A percentile compares a stretch with the other conserved stretches of the same genome.
These are phyloP conservation scores for Cucurbita maxima DNA, from an alignment of 306 rosid genomes.

Conservation along the genomic window DNA sequence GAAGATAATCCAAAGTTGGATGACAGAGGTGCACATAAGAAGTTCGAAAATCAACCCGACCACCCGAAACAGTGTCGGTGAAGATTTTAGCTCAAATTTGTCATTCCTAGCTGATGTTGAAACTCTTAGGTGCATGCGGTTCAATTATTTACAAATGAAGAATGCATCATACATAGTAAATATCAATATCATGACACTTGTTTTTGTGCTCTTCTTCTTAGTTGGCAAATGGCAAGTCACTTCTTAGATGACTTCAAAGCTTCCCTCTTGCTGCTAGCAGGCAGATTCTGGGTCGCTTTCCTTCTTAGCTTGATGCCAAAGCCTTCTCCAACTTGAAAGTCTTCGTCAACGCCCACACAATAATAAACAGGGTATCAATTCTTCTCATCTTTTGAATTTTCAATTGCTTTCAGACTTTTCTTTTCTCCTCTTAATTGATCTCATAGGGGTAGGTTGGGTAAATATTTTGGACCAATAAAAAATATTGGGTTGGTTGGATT, in stretches of 20 bases:
- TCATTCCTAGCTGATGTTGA: neutral
- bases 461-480: too few relatives aligned
- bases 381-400: neutral
- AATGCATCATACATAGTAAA: neutral
- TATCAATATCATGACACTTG: neutral
- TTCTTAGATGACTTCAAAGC: constrained; percentile 1
- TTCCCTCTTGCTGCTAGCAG: neutral
- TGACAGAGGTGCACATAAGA: too few relatives aligned
- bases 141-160: neutral
- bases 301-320: neutral
- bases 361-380: neutral
- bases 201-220: neutral
- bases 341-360: neutral
- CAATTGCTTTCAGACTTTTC: neutral
- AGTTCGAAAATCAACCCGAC: neutral
- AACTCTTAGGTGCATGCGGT: neutral
- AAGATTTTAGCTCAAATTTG: too few relatives aligned
- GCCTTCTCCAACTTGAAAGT: neutral
- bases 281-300: neutral
- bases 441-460: too few relatives aligned
- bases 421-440: neutral
- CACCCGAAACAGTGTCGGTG: neutral
- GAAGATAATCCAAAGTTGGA: too few relatives aligned
- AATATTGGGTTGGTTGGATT: too few relatives aligned
- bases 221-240: neutral